These are phyloP conservation scores for Datisca glomerata DNA, from an alignment of 306 rosid species.

Conservation along the genomic window DNA sequence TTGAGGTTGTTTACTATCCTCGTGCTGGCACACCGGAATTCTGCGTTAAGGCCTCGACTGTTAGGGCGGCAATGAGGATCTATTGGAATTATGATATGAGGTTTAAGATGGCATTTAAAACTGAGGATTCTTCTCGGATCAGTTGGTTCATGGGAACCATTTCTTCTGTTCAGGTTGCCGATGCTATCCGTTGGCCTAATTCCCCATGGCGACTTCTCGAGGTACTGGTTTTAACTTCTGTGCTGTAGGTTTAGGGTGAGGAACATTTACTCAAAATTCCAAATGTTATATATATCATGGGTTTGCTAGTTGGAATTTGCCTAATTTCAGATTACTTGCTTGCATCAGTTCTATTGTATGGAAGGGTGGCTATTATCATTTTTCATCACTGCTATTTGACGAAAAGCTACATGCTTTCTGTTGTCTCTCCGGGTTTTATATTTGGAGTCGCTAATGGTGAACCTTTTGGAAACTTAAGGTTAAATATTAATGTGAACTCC, in stretches of 20 bases:
- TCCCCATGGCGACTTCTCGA: constrained; percentile 99
- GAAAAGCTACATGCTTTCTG: too few relatives aligned
- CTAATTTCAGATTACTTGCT: too few relatives aligned
- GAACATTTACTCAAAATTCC: constrained; percentile 6
- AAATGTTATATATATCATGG: too few relatives aligned
- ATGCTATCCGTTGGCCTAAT: constrained; percentile 81
- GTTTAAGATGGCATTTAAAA: constrained; percentile 98
- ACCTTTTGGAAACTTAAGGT: too few relatives aligned
- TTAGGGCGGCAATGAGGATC: constrained; percentile 62
- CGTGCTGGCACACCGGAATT: constrained; percentile 87
- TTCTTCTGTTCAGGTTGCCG: constrained; percentile 73
- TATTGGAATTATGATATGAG: constrained; percentile 92
- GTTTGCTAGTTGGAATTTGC: too few relatives aligned
- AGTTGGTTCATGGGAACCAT: constrained; percentile 99
- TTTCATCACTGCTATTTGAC: too few relatives aligned
- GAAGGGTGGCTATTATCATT: too few relatives aligned
- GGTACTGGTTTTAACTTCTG: constrained; percentile 26
- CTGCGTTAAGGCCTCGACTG: constrained; percentile 58
- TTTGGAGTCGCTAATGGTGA: too few relatives aligned
- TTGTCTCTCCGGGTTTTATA: too few relatives aligned
- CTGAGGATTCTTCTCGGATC: constrained; percentile 89
- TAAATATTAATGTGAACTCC: too few relatives aligned
- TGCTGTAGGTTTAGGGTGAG: neutral
- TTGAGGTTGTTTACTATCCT: constrained; percentile 75
- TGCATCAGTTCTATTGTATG: neutral